These are phyloP conservation scores for Colletotrichum tamarilloi DNA, from an alignment of 2,329 filamentous ascomycete species.

Conservation along the genomic window DNA sequence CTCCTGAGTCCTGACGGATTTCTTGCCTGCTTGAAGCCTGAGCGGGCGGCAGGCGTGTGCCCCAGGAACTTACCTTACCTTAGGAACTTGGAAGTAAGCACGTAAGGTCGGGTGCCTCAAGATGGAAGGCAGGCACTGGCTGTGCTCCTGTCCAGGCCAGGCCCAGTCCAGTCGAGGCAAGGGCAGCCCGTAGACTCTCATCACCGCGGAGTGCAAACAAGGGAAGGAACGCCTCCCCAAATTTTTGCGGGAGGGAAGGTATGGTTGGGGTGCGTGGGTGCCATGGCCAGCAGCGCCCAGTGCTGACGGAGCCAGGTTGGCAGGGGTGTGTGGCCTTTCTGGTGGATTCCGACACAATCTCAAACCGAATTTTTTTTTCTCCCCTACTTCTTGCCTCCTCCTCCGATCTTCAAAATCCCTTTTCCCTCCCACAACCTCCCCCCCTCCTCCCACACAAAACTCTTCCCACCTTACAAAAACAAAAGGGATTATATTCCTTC, in stretches of 20 bases:
- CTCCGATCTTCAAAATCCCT: constrained; percentile 40
- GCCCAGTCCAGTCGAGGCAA: constrained; percentile 8
- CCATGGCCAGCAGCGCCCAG: constrained; percentile 3
- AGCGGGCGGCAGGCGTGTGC: background rate
- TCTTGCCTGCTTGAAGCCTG: background rate
- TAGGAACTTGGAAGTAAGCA: no score
- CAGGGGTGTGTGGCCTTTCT: constrained; percentile 44
- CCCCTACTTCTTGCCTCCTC: constrained; percentile 43
- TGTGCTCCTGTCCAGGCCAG: background rate
- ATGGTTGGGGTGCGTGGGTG: background rate
- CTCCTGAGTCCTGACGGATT: no score
- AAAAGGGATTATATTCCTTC: constrained; percentile 41
- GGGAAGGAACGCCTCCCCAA: constrained; percentile 5
- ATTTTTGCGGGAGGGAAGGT: constrained; percentile 18
- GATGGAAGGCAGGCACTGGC: background rate
- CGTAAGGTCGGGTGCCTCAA: no score
- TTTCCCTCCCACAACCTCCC: constrained; percentile 41
- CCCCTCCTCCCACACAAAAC: constrained; percentile 38
- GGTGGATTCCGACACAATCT: constrained; percentile 42
- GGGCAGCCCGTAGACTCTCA: background rate
- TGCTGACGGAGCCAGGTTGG: constrained; percentile 23
- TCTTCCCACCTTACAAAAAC: constrained; percentile 44
- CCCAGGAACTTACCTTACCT: no score
- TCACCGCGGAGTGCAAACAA: background rate
- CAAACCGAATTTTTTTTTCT: constrained; percentile 46